These are phyloP conservation scores for Exophiala spinifera DNA, from an alignment of 2,329 filamentous ascomycete species.

Conservation along the genomic window DNA sequence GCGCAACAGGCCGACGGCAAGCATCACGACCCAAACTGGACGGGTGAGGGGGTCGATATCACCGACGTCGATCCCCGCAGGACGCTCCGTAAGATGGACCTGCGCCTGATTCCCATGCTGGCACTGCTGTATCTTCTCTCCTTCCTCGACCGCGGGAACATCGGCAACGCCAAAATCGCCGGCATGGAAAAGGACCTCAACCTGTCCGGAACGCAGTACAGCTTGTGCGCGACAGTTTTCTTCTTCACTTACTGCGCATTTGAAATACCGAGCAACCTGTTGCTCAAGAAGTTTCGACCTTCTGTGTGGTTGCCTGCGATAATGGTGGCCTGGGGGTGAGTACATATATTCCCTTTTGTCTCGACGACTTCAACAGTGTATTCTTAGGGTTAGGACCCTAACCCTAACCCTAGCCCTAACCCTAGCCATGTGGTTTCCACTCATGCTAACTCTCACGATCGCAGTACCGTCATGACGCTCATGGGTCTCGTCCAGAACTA, in stretches of 20 bases:
- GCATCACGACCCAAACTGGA: constrained; percentile 22
- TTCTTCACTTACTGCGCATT: constrained; percentile 29
- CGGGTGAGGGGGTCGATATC: constrained; percentile 17
- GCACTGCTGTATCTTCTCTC: constrained; percentile 63
- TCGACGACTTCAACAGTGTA: too few relatives aligned
- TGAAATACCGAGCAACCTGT: not conserved
- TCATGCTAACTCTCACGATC: too few relatives aligned
- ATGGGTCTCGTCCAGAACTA: constrained; percentile 13
- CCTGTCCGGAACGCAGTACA: constrained; percentile 44
- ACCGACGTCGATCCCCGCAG: constrained; percentile 14
- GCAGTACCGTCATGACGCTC: not conserved
- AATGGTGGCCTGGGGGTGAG: not conserved
- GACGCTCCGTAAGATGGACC: constrained; percentile 36
- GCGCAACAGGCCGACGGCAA: not conserved
- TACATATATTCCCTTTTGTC: too few relatives aligned
- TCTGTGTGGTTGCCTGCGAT: not conserved
- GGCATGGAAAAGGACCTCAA: constrained; percentile 55
- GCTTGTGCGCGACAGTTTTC: constrained; percentile 55
- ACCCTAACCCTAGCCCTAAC: too few relatives aligned
- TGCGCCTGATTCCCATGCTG: constrained; percentile 40
- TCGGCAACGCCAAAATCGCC: constrained; percentile 71
- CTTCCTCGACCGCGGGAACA: constrained; percentile 63
- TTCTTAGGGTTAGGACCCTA: too few relatives aligned
- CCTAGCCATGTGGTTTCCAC: too few relatives aligned
- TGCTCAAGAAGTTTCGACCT: not conserved